Evolutionary conservation across 768 basidiomycete species (phyloP), one percentile per base, ranked within the genome.

Genomic region (Collybiopsis confluens): DNA sequence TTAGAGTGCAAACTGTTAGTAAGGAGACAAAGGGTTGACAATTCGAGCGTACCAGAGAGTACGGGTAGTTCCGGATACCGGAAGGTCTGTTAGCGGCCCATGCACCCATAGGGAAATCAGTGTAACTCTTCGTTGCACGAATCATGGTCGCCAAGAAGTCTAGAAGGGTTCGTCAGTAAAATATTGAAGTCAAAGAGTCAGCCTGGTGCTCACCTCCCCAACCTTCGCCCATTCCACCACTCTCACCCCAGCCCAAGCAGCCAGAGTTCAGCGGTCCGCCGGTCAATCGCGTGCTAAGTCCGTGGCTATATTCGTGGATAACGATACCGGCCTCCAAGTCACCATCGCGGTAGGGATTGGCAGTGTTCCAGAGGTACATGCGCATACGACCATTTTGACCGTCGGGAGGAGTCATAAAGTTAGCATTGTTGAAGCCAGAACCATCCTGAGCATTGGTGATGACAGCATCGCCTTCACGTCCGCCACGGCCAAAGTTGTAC

Each of bases 311-410:
- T 68, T 95, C 92, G 68, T 94, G 92, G 54, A 98, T 93, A 59
- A 97, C 94, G 55, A 99, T 98, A 33, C 95, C 96, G 37, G 92
- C 92, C 69, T 99, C 96, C 36, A 98, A 77, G 61, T 97, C 94
- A 24, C 96, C 96, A 62, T 99, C 96, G 20, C 94, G 78, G 74
- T 88, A 98, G 2, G 96, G 96, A 21, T 80, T 74, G 7, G 85
- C 88, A 1, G 90, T 91, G 69, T 92, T 89, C 96, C 96, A 99
- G 43, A 94, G 75, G 71, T 95, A 95, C 94, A 95, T 98, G 59
- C 95, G 80, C 87, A 92, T 95, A 49, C 90, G 85, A 2, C 91
- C 92, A 63, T 92, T 90, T 76, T 85, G 81, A 27, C 90, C 91
- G 61, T 93, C 81, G 48, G 87, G 86, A 46, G 86, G 86, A 0